Percentiles rank a stretch among this genome's conserved stretches.
These are phyloP conservation scores for Xylaria sp. DNA, from an alignment of 2,329 filamentous ascomycete genomes.

Conservation along the genomic window DNA sequence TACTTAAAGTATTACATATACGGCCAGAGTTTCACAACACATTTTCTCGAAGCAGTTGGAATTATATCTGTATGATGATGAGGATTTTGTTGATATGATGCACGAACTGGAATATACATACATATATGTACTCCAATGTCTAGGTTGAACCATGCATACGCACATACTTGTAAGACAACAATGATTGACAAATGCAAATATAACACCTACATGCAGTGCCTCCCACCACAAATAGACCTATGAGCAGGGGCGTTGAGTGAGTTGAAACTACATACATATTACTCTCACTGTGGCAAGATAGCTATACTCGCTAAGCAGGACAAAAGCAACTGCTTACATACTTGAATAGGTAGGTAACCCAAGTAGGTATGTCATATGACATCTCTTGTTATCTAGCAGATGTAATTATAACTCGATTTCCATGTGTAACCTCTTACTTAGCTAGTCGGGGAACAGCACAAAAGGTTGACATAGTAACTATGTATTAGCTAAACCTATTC, in stretches of 20 bases:
- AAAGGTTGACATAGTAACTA: neutral
- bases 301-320: constrained; percentile 1
- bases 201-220: neutral
- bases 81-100: neutral
- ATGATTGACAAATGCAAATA: constrained; percentile 16
- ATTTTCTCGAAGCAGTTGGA: neutral
- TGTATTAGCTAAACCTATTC: neutral
- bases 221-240: constrained; percentile 14
- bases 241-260: neutral
- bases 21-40: neutral
- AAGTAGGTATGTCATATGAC: neutral
- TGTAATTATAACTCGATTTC: neutral
- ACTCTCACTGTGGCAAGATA: neutral
- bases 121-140: constrained; percentile 18
- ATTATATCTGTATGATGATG: neutral
- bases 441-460: neutral
- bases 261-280: neutral
- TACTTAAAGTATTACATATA: neutral
- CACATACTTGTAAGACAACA: constrained; percentile 18
- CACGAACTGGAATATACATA: neutral
- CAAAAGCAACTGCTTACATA: constrained; percentile 6
- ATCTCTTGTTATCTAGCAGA: neutral
- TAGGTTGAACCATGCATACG: constrained; percentile 9
- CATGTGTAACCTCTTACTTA: neutral
- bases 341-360: neutral